phyloP scores from a whole-genome alignment of 495 filamentous ascomycete genomes.

The Clohesyomyces aquaticus region DNA sequence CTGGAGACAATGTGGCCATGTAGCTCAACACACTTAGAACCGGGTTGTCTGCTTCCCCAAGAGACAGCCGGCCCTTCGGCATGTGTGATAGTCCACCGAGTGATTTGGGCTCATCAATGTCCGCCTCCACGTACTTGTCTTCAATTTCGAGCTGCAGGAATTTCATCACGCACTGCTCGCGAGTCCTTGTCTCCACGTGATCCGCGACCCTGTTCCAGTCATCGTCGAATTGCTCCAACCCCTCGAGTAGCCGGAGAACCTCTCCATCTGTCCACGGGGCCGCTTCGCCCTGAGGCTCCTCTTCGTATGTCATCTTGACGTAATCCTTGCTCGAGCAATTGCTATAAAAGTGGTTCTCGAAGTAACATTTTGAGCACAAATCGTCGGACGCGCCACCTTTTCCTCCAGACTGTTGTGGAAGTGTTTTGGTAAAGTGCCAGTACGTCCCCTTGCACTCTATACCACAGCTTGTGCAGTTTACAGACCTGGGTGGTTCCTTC shows the following conservation, averaged over 20 bases:
- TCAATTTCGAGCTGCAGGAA: constrained; percentile 71
- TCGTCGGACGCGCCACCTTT: constrained; percentile 71
- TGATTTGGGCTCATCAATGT: constrained; percentile 56
- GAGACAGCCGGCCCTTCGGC: constrained; percentile 74
- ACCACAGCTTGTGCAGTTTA: constrained; percentile 87
- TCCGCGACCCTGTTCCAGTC: constrained; percentile 92
- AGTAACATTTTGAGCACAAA: constrained; percentile 85
- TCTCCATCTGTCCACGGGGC: constrained; percentile 92
- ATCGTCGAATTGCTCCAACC: constrained; percentile 86
- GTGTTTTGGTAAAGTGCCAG: constrained; percentile 77
- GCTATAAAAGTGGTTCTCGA: constrained; percentile 75
- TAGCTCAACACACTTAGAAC: constrained; percentile 94
- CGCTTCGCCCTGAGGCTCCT: constrained; percentile 71
- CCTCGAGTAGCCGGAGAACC: constrained; percentile 81
- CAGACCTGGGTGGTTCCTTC: constrained; percentile 67
- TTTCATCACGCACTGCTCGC: constrained; percentile 94
- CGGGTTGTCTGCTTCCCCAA: constrained; percentile 88
- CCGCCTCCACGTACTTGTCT: constrained; percentile 50
- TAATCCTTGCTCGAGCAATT: constrained; percentile 75
- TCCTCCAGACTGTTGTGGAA: constrained; percentile 58
- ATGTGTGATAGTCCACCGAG: constrained; percentile 61
- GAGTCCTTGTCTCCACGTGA: constrained; percentile 86
- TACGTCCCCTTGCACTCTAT: constrained; percentile 90
- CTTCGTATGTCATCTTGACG: constrained; percentile 83
- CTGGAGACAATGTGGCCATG: constrained; percentile 84